Conservation (phyloP, 768 basidiomycete species). For the Hirschioporus abietinus region DNA sequence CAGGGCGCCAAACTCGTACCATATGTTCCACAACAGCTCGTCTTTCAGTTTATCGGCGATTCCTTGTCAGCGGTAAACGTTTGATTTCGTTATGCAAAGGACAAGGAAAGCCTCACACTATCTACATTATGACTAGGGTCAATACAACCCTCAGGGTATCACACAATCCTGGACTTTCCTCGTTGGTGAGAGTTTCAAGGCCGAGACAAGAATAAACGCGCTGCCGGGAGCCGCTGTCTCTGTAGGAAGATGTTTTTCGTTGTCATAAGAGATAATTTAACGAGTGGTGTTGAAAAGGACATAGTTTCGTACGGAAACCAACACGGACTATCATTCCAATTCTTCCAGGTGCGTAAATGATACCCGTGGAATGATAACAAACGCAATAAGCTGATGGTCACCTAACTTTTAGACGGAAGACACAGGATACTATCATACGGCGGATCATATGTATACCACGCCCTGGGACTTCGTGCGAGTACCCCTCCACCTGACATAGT, state of each 20-base stretch:
- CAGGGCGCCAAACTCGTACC: slow-evolving; percentile 43
- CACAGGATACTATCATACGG: slow-evolving; percentile 46
- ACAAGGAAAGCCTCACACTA: background rate
- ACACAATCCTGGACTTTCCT: slow-evolving; percentile 55
- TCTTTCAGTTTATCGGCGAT: slow-evolving; percentile 55
- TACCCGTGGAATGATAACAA: background rate
- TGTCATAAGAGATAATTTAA: background rate
- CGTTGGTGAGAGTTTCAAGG: slow-evolving; percentile 44
- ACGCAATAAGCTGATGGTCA: too few species aligned
- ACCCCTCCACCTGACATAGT: slow-evolving; percentile 43
- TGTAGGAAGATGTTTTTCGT: slow-evolving; percentile 25
- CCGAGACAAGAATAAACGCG: slow-evolving; percentile 45
- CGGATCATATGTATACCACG: slow-evolving; percentile 56
- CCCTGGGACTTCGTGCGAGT: slow-evolving; percentile 51
- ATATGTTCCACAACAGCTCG: slow-evolving; percentile 38
- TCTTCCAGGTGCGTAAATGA: slow-evolving; percentile 34
- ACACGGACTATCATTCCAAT: slow-evolving; percentile 47
- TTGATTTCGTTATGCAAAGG: background rate
- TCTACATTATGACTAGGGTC: slow-evolving; percentile 37
- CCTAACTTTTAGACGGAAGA: slow-evolving; percentile 47
- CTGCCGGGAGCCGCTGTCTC: slow-evolving; percentile 50
- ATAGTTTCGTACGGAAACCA: slow-evolving; percentile 47
- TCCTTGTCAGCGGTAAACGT: slow-evolving; percentile 46
- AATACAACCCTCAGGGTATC: slow-evolving; percentile 49
- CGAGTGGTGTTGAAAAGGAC: slow-evolving; percentile 28